A percentile compares a stretch with the other conserved stretches of the same genome.
These are phyloP conservation scores for Prunus yedoensis DNA, from an alignment of 331 rosid genomes.

Conservation along the genomic window DNA sequence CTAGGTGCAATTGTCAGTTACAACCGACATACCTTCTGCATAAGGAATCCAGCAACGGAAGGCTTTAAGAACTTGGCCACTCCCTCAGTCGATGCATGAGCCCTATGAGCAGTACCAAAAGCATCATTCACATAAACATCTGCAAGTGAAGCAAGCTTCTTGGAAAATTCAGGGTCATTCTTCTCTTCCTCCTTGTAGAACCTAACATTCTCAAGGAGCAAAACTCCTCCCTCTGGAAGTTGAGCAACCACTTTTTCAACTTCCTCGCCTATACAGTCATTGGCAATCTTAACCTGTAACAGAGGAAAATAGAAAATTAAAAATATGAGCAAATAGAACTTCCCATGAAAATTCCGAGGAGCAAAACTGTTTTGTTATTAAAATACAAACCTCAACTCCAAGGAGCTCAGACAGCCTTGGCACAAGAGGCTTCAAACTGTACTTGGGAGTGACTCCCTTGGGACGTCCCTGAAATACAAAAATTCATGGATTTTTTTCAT, in stretches of 20 bases:
- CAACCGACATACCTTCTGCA: slow-evolving; percentile 70
- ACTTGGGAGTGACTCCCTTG: slow-evolving; percentile 90
- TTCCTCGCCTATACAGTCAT: slow-evolving; percentile 77
- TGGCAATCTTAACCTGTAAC: slow-evolving; percentile 64
- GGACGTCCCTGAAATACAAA: slow-evolving; percentile 82
- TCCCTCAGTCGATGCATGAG: slow-evolving; percentile 97
- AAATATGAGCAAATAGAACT: slow-evolving; percentile 1
- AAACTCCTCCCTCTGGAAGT: slow-evolving; percentile 81
- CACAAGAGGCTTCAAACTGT: slow-evolving; percentile 89
- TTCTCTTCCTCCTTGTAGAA: slow-evolving; percentile 97
- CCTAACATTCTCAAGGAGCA: slow-evolving; percentile 94
- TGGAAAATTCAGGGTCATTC: slow-evolving; percentile 87
- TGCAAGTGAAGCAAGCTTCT: slow-evolving; percentile 91
- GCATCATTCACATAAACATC: slow-evolving; percentile 97
- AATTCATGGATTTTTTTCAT: slow-evolving; percentile 4
- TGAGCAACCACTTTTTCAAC: slow-evolving; percentile 76
- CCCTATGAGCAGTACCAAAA: slow-evolving; percentile 97
- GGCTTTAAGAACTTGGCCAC: slow-evolving; percentile 85
- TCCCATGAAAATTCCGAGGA: neutral
- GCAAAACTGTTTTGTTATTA: neutral
- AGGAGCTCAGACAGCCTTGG: slow-evolving; percentile 88
- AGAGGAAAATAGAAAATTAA: neutral
- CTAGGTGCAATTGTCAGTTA: neutral
- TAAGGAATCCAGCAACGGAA: slow-evolving; percentile 90
- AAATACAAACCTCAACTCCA: slow-evolving; percentile 54